Percentiles rank a stretch among this genome's conserved stretches.
Conservation (phyloP, 192 early-diverging fungal genomes). For the Backusella mclennaniae region DNA sequence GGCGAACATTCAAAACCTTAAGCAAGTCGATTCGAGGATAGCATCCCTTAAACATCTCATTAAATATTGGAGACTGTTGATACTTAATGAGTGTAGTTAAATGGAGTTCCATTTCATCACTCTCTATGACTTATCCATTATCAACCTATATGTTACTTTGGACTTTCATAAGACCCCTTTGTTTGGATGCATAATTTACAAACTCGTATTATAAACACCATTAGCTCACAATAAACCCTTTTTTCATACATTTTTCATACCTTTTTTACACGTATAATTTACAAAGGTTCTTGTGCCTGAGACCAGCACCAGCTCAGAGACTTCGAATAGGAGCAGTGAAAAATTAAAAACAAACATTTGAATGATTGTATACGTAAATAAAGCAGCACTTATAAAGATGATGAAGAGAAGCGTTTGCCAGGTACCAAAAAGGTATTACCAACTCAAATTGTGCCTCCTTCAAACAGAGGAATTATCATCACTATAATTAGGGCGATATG, state of each 20-base stretch:
- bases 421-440: too few species aligned
- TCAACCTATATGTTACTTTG: constrained; percentile 6
- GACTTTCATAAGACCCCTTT: background rate
- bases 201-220: constrained; percentile 8
- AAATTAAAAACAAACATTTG: background rate
- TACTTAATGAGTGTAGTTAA: constrained; percentile 8
- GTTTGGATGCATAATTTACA: constrained; percentile 1
- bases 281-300: background rate
- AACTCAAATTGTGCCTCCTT: background rate
- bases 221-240: background rate
- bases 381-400: background rate
- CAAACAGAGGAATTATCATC: constrained; percentile 9
- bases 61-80: constrained; percentile 1
- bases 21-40: constrained; percentile 1
- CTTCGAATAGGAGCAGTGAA: background rate
- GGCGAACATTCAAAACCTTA: background rate
- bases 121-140: constrained; percentile 2
- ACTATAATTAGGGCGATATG: constrained; percentile 6
- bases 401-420: too few species aligned
- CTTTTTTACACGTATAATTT: constrained; percentile 8
- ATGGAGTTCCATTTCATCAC: constrained; percentile 5
- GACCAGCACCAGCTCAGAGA: background rate
- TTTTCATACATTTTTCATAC: constrained; percentile 7
- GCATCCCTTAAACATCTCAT: constrained; percentile 3
- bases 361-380: background rate